These are phyloP conservation scores for Salix dunnii DNA, from an alignment of 345 rosid genomes.

Conservation along the genomic window DNA sequence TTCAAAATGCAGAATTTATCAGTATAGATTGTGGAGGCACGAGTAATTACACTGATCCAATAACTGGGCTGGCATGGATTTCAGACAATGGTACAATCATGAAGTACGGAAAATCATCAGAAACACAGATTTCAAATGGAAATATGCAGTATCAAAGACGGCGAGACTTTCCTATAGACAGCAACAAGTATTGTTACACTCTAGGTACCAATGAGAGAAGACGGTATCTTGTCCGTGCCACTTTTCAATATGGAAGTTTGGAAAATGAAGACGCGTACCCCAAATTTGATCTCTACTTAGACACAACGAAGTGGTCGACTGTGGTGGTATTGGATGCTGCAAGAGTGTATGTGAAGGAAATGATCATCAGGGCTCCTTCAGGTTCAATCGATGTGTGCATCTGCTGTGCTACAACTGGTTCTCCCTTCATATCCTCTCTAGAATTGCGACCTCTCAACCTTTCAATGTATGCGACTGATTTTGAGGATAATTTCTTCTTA, in stretches of 20 bases:
- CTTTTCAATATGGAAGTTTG: constrained; percentile 65
- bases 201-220: constrained; percentile 64
- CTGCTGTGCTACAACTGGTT: constrained; percentile 85
- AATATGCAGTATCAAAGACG: constrained; percentile 50
- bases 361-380: constrained; percentile 80
- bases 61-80: constrained; percentile 77
- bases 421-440: constrained; percentile 83
- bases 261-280: constrained; percentile 68
- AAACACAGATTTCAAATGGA: constrained; percentile 36
- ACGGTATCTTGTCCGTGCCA: constrained; percentile 83
- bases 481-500: constrained; percentile 75
- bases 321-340: constrained; percentile 64
- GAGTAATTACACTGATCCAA: constrained; percentile 59
- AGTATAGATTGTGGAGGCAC: constrained; percentile 91
- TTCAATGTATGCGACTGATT: constrained; percentile 87
- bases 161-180: constrained; percentile 78
- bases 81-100: constrained; percentile 59
- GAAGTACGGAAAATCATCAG: constrained; percentile 47
- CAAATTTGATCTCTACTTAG: constrained; percentile 74
- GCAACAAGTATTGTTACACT: constrained; percentile 77
- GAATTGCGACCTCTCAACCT: constrained; percentile 86
- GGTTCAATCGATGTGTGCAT: constrained; percentile 73
- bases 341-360: constrained; percentile 69
- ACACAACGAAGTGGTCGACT: constrained; percentile 91
- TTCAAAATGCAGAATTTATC: constrained; percentile 58